phyloP scores from a whole-genome alignment of 352 stramenopile species.

The Globisporangium acanthophoron region DNA sequence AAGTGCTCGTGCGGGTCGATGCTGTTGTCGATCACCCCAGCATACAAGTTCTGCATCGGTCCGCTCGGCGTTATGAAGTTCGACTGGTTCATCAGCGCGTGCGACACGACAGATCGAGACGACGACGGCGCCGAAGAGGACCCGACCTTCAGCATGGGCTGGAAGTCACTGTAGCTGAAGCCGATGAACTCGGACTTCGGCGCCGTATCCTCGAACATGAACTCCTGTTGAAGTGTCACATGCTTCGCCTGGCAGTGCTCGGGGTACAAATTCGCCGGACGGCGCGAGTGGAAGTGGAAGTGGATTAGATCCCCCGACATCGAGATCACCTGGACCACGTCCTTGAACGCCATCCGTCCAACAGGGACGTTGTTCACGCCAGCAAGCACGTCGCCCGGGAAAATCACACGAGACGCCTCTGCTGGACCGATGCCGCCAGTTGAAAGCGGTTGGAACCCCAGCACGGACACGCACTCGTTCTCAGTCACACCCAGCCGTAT shows the following conservation, averaged over 20 bases:
- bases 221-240: slow-evolving; percentile 37
- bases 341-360: slow-evolving; percentile 55
- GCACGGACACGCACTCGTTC: slow-evolving; percentile 55
- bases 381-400: slow-evolving; percentile 62
- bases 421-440: slow-evolving; percentile 74
- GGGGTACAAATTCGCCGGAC: slow-evolving; percentile 60
- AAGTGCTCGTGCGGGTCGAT: slow-evolving; percentile 89
- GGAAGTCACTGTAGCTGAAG: slow-evolving; percentile 69
- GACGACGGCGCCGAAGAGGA: slow-evolving; percentile 3
- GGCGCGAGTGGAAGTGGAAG: slow-evolving; percentile 80
- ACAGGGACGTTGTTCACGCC: slow-evolving; percentile 74
- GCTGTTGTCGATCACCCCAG: slow-evolving; percentile 85
- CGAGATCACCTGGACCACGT: slow-evolving; percentile 69
- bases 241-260: slow-evolving; percentile 57
- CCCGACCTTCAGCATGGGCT: slow-evolving; percentile 60
- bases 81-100: slow-evolving; percentile 32
- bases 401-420: slow-evolving; percentile 70
- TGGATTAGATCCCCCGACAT: slow-evolving; percentile 55
- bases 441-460: slow-evolving; percentile 73
- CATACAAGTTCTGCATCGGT: slow-evolving; percentile 85
- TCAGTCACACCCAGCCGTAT: slow-evolving; percentile 75
- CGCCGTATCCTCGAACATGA: slow-evolving; percentile 30
- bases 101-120: slow-evolving; percentile 11
- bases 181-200: slow-evolving; percentile 47
- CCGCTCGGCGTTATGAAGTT: slow-evolving; percentile 75